Percentiles rank a stretch among this genome's conserved stretches.
These are phyloP conservation scores for Exophiala viscosa DNA, from an alignment of 2,329 filamentous ascomycete genomes.

Conservation along the genomic window DNA sequence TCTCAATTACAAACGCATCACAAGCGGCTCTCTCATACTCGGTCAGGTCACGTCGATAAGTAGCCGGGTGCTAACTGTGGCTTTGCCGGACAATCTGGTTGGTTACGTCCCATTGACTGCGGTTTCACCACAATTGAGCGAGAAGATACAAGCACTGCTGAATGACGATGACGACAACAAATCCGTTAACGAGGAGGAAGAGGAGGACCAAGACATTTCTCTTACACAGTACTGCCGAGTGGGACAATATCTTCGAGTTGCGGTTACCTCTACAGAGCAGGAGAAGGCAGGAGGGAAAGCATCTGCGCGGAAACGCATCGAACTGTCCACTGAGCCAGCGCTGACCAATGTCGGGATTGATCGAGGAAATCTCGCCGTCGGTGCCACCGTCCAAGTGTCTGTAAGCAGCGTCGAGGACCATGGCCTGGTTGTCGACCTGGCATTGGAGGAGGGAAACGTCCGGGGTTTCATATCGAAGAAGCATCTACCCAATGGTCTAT, in stretches of 20 bases:
- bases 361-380: constrained; percentile 67
- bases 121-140: constrained; percentile 76
- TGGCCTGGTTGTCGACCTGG: constrained; percentile 88
- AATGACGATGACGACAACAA: constrained; percentile 58
- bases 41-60: constrained; percentile 82
- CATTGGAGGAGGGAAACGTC: constrained; percentile 63
- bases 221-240: constrained; percentile 70
- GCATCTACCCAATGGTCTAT: constrained; percentile 66
- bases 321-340: constrained; percentile 76
- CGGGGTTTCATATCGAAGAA: constrained; percentile 82
- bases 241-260: constrained; percentile 84
- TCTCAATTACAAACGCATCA: constrained; percentile 84
- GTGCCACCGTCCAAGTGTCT: constrained; percentile 79
- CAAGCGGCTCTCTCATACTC: constrained; percentile 80
- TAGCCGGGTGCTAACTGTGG: constrained; percentile 70
- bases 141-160: constrained; percentile 65
- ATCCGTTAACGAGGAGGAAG: constrained; percentile 48
- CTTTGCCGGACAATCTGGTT: constrained; percentile 86
- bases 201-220: constrained; percentile 60
- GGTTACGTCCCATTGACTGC: constrained; percentile 89
- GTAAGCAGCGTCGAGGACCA: constrained; percentile 93
- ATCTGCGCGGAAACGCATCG: constrained; percentile 75
- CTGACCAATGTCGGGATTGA: constrained; percentile 73
- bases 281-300: constrained; percentile 45
- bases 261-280: constrained; percentile 73